Percentiles rank a stretch among this genome's conserved stretches.
Conservation (phyloP, 2,329 filamentous ascomycete genomes). For the Phialophora expanda region DNA sequence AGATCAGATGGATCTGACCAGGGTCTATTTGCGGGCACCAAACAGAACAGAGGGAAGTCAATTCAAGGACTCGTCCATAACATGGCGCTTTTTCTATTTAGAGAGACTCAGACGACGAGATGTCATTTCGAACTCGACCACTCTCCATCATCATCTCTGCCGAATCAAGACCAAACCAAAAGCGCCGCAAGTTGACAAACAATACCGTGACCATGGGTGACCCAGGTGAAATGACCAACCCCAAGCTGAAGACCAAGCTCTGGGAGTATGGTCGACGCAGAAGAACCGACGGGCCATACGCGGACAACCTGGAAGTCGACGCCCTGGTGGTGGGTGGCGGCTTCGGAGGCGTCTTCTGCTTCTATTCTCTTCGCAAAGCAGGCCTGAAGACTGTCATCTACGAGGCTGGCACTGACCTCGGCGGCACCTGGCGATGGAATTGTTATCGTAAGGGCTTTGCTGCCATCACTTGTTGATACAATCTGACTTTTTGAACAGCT, state of each 20-base stretch:
- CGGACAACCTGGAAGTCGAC: slow-evolving; percentile 39
- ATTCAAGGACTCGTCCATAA: slow-evolving; percentile 2
- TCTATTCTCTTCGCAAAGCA: slow-evolving; percentile 58
- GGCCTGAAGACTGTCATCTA: slow-evolving; percentile 58
- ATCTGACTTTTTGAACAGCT: slow-evolving; percentile 13
- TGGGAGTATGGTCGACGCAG: slow-evolving; percentile 39
- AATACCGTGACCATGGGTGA: slow-evolving; percentile 26
- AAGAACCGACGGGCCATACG: slow-evolving; percentile 42
- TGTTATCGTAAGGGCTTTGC: slow-evolving; percentile 40
- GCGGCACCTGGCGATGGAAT: slow-evolving; percentile 49
- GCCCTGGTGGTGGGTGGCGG: slow-evolving; percentile 43
- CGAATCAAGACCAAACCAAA: slow-evolving; percentile 3
- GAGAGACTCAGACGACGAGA: slow-evolving; percentile 10
- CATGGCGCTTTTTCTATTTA: slow-evolving; percentile 1
- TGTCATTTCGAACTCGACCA: slow-evolving; percentile 8
- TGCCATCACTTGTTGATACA: background rate
- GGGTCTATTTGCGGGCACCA: slow-evolving; percentile 22
- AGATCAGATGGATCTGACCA: slow-evolving; percentile 7
- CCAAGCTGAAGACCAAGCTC: slow-evolving; percentile 37
- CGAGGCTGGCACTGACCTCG: slow-evolving; percentile 57
- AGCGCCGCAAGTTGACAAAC: slow-evolving; percentile 3
- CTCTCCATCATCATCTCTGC: slow-evolving; percentile 11
- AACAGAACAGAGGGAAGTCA: slow-evolving; percentile 12
- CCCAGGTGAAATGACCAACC: slow-evolving; percentile 27
- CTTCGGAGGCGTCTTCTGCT: slow-evolving; percentile 55